Base-by-base conservation (phyloP, 257 asterid genomes). In the Dorcoceras hygrometricum region DNA sequence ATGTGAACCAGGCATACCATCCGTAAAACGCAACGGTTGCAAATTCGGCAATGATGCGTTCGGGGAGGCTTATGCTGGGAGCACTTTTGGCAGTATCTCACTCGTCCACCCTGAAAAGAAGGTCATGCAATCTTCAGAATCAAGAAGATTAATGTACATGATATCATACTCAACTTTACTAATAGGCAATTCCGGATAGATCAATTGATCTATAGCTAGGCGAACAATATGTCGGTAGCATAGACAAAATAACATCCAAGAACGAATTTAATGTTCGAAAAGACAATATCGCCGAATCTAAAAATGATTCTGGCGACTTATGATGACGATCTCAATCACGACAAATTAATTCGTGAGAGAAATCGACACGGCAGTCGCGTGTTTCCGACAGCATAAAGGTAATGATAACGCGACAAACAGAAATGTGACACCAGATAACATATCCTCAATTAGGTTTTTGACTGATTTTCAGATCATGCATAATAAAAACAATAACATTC, bases 21-120 rank as follows among this genome's bases (percentile, higher is more conserved):
- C 76, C 94, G 83, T 80, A 93, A 69, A 73, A 93, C 94, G 76
- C 98, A 93, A 78, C 88, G 82, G 64, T 90, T 90, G 63, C 97
- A 93, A 58, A 88, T 71, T 71, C 96, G 94, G 69, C 98, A 93
- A 75, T 93, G 98, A 76, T 93, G 97, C 31, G 98, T 91, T 23
- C 97, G 89, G 19, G 97, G 96, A 59, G 98, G 97, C 88, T 93
- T 93, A 74, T 88, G 74, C 74, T 78, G 88, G 16, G 84, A 77
- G 71, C 97, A 93, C 83, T 93, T 93, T 61, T 93, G 96, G 78
- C 98, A 93, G 81, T 80, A 93, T 77, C 98, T 84, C 77, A 90
- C 80, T 71, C 88, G 92, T 57, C 97, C 94, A 73, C 95, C 94
- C 97, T 93, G 88, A 86, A 84, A 51, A 75, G 64, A 43, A 59